These are phyloP conservation scores for Sporothrix schenckii DNA, from an alignment of 2,329 filamentous ascomycete species.

Conservation along the genomic window DNA sequence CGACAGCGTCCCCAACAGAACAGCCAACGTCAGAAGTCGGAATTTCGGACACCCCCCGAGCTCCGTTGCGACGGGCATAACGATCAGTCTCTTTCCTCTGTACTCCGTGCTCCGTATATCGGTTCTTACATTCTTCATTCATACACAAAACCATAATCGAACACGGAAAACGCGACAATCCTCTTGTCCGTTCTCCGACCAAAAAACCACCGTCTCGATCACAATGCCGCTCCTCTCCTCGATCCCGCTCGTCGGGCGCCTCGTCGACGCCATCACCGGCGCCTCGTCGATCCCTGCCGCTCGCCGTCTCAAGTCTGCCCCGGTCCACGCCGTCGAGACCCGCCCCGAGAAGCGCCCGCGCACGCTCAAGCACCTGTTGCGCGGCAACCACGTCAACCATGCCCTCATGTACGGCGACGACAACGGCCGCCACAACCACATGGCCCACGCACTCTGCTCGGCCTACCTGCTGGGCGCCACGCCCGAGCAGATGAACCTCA, in stretches of 20 bases:
- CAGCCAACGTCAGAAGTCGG: background rate
- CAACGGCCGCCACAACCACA: constrained; percentile 75
- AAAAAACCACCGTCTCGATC: background rate
- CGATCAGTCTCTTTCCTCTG: too few relatives aligned
- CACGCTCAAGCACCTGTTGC: constrained; percentile 85
- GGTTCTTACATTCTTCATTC: background rate
- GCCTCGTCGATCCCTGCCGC: constrained; percentile 38
- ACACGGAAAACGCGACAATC: background rate
- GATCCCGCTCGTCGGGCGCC: constrained; percentile 16
- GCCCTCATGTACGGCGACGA: constrained; percentile 63
- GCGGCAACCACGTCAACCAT: constrained; percentile 89
- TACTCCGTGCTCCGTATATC: too few relatives aligned
- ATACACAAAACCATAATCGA: background rate
- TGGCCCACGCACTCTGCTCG: constrained; percentile 78
- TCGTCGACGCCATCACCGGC: constrained; percentile 19
- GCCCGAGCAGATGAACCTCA: constrained; percentile 69
- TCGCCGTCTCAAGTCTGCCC: constrained; percentile 66
- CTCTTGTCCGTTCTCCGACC: too few relatives aligned
- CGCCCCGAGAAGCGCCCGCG: constrained; percentile 76
- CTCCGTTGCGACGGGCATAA: background rate
- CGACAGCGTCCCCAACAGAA: constrained; percentile 11
- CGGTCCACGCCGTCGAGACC: constrained; percentile 79
- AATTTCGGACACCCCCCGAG: background rate
- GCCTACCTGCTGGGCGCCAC: constrained; percentile 83
- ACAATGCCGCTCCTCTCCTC: constrained; percentile 10